A percentile compares a stretch with the other conserved stretches of the same genome.
Conservation (phyloP, 2,329 filamentous ascomycete species). For the Claviceps monticola region DNA sequence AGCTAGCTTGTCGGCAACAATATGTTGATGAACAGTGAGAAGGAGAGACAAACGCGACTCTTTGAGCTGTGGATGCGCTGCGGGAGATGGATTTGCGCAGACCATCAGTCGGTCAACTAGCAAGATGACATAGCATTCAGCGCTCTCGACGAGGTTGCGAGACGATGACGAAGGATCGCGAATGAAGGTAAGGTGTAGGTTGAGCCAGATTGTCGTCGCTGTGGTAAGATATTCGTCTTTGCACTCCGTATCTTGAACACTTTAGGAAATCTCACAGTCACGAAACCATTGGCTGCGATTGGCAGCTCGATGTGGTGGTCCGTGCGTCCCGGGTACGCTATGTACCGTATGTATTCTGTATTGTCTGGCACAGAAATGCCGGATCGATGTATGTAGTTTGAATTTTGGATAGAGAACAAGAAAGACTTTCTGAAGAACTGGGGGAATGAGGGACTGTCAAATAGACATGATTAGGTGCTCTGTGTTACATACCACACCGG, state of each 20-base stretch:
- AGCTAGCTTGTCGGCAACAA: background rate
- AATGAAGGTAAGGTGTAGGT: background rate
- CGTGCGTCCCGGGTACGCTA: background rate
- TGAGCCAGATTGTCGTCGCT: background rate
- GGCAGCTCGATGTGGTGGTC: background rate
- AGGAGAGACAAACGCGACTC: constrained; percentile 15
- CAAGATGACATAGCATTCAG: constrained; percentile 15
- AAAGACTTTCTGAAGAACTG: no score
- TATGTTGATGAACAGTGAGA: background rate
- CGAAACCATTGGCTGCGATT: background rate
- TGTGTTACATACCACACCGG: no score
- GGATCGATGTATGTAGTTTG: no score
- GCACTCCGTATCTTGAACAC: background rate
- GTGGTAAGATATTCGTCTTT: background rate
- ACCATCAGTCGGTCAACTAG: constrained; percentile 15
- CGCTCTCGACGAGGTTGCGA: background rate
- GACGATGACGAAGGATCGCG: background rate
- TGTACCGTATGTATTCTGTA: no score
- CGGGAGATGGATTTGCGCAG: constrained; percentile 14
- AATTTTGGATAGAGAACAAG: no score
- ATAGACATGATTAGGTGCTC: no score
- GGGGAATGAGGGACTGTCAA: no score
- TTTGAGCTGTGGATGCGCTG: constrained; percentile 18
- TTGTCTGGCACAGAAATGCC: no score
- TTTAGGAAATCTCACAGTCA: background rate